These are phyloP conservation scores for Fusarium irregulare DNA, from an alignment of 2,329 filamentous ascomycete genomes.

Conservation along the genomic window DNA sequence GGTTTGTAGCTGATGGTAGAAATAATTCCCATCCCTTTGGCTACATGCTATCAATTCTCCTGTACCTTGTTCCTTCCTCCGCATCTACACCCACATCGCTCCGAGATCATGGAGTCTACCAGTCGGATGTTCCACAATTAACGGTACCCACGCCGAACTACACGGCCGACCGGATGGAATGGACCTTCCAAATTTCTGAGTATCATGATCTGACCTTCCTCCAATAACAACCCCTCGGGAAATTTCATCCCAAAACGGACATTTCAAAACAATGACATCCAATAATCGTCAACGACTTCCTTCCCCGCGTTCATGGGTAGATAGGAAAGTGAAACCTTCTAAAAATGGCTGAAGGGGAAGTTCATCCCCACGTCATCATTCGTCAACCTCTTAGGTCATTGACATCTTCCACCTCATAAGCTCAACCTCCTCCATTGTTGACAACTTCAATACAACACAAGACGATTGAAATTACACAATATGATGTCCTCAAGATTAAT, in stretches of 20 bases:
- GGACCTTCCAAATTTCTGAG: neutral
- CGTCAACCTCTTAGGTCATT: slow-evolving; percentile 22
- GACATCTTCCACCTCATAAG: neutral
- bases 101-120: neutral
- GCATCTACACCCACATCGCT: neutral
- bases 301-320: neutral
- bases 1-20: too few species aligned
- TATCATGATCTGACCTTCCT: neutral
- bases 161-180: neutral
- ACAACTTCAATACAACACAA: neutral
- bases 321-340: slow-evolving; percentile 3
- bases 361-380: slow-evolving; percentile 41
- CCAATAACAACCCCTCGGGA: neutral
- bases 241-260: slow-evolving; percentile 20
- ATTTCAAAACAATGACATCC: slow-evolving; percentile 10
- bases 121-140: neutral
- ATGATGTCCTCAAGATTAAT: slow-evolving; percentile 31
- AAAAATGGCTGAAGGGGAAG: neutral
- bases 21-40: too few species aligned
- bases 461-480: neutral
- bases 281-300: slow-evolving; percentile 20
- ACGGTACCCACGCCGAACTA: neutral
- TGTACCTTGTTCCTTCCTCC: neutral
- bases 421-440: neutral
- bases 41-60: too few species aligned